Conservation (phyloP, 352 stramenopile genomes). For the Pythium guiyangense region DNA sequence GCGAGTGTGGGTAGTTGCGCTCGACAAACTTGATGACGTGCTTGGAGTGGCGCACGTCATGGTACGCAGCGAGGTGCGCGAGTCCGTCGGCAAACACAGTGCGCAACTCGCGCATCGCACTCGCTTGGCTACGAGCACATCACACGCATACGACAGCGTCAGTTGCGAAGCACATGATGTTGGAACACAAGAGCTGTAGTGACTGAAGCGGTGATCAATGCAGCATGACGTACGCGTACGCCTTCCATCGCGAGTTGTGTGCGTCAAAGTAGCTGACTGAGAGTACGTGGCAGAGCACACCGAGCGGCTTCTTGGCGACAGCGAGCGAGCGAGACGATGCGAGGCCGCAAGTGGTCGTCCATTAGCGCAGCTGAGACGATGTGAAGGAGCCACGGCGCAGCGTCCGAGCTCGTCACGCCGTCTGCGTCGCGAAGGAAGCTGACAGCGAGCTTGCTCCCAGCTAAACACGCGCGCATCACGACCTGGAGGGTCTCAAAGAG, state of each 20-base stretch:
- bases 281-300: constrained; percentile 4
- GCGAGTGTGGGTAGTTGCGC: neutral
- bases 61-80: neutral
- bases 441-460: constrained; percentile 1
- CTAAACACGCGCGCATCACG: constrained; percentile 2
- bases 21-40: neutral
- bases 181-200: too few relatives aligned
- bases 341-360: neutral
- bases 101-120: neutral
- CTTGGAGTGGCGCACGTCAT: constrained; percentile 1
- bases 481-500: neutral
- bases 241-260: constrained; percentile 11
- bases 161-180: neutral
- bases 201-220: too few relatives aligned
- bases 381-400: neutral
- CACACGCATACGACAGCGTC: neutral
- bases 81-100: neutral
- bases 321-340: neutral
- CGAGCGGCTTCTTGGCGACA: neutral
- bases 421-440: neutral
- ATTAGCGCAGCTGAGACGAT: neutral
- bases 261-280: constrained; percentile 10
- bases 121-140: neutral
- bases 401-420: neutral
- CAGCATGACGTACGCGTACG: constrained; percentile 11